Evolutionary conservation across 2,329 filamentous ascomycete species (phyloP).

Genomic region (Conoideocrella luteorostrata): DNA sequence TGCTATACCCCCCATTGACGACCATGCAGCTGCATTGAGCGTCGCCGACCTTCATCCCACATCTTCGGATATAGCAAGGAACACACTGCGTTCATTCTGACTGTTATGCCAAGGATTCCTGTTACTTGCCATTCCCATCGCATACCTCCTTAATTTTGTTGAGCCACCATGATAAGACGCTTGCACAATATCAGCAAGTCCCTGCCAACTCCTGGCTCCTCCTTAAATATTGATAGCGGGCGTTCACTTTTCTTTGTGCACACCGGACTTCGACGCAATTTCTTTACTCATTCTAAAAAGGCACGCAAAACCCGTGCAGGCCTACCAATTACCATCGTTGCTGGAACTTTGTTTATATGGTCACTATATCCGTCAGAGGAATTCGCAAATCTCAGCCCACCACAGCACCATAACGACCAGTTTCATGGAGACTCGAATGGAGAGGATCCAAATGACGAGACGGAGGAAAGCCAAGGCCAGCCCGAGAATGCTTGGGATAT

Average conservation of each 20-base stretch:
- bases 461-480: constrained; percentile 13
- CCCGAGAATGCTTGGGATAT: constrained; percentile 39
- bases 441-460: constrained; percentile 14
- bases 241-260: neutral
- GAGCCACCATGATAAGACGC: constrained; percentile 13
- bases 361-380: constrained; percentile 38
- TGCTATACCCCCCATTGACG: too few relatives aligned
- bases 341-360: constrained; percentile 34
- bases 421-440: neutral
- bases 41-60: too few relatives aligned
- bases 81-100: too few relatives aligned
- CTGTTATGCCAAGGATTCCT: too few relatives aligned
- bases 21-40: too few relatives aligned
- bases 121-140: neutral
- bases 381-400: constrained; percentile 29
- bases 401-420: neutral
- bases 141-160: too few relatives aligned
- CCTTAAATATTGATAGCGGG: constrained; percentile 1
- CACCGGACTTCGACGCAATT: neutral
- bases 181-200: constrained; percentile 8
- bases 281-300: constrained; percentile 6
- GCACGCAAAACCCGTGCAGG: constrained; percentile 7
- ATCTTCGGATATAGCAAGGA: too few relatives aligned
- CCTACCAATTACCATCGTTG: constrained; percentile 27
- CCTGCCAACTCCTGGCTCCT: constrained; percentile 6